phyloP scores from a whole-genome alignment of 805 yeast species.

The Metschnikowia colocasiae region DNA sequence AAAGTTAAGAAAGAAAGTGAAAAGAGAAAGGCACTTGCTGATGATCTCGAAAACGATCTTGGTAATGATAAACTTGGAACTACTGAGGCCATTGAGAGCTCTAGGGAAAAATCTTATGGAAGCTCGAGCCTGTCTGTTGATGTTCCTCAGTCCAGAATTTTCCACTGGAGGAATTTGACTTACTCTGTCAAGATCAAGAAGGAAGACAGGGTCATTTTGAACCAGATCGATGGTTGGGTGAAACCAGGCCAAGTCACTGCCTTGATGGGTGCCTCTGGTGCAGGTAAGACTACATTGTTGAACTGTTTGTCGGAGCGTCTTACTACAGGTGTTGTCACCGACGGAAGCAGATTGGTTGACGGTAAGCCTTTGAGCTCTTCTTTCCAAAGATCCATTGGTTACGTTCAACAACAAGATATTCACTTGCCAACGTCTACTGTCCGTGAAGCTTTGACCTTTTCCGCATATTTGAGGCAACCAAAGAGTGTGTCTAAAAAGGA shows the following conservation, averaged over 20 bases:
- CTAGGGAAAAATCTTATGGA: conserved; percentile 14
- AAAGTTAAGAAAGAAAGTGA: conserved; percentile 38
- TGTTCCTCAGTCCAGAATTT: conserved; percentile 19
- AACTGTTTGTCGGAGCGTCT: conserved; percentile 71
- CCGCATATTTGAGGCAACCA: conserved; percentile 73
- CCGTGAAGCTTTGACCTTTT: conserved; percentile 67
- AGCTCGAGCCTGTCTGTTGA: conserved; percentile 13
- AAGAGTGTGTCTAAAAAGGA: conserved; percentile 51
- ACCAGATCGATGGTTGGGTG: conserved; percentile 57
- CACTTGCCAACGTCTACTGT: conserved; percentile 69
- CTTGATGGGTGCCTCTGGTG: conserved; percentile 84
- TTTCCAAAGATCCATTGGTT: conserved; percentile 75
- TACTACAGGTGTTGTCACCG: conserved; percentile 65
- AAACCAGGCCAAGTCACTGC: conserved; percentile 81
- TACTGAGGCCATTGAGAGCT: conserved; percentile 29
- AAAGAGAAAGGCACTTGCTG: conserved; percentile 21
- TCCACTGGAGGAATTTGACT: conserved; percentile 39
- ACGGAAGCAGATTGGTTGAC: conserved; percentile 58
- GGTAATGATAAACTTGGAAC: conserved; percentile 26
- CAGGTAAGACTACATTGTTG: conserved; percentile 77
- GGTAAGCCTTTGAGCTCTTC: conserved; percentile 61
- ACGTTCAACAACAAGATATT: conserved; percentile 77
- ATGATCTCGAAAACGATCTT: conserved; percentile 37
- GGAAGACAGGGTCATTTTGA: conserved; percentile 39
- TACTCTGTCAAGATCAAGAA: conserved; percentile 35